phyloP scores from a whole-genome alignment of 768 basidiomycete species.

The Mycena indigotica region DNA sequence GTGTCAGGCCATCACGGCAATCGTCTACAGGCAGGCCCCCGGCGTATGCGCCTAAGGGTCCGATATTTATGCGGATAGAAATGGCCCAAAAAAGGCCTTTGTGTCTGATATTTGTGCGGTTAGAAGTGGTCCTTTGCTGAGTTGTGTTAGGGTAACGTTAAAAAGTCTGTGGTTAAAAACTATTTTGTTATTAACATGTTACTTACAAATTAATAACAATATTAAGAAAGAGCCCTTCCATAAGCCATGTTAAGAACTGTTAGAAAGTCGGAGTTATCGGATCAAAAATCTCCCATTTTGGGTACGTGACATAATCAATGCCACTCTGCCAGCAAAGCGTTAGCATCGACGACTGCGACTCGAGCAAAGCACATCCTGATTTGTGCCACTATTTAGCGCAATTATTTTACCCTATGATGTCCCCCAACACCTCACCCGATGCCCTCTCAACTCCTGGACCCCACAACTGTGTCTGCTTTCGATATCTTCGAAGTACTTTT shows the following conservation, averaged over 20 bases:
- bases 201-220: background rate
- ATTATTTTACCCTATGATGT: too few relatives aligned
- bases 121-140: too few relatives aligned
- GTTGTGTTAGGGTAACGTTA: background rate
- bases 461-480: background rate
- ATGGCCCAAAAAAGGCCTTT: too few relatives aligned
- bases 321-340: too few relatives aligned
- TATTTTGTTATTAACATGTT: background rate
- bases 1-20: too few relatives aligned
- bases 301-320: background rate
- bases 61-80: too few relatives aligned
- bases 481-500: background rate
- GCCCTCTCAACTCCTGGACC: background rate
- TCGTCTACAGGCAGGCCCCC: too few relatives aligned
- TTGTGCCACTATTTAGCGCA: background rate
- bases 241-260: background rate
- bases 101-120: too few relatives aligned
- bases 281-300: background rate
- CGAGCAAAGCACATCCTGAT: background rate
- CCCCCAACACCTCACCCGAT: background rate
- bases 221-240: background rate
- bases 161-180: background rate
- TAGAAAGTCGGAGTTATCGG: background rate
- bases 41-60: too few relatives aligned
- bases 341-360: background rate